Conservation (phyloP, 352 stramenopile genomes). For the Lagenidium sp. region DNA sequence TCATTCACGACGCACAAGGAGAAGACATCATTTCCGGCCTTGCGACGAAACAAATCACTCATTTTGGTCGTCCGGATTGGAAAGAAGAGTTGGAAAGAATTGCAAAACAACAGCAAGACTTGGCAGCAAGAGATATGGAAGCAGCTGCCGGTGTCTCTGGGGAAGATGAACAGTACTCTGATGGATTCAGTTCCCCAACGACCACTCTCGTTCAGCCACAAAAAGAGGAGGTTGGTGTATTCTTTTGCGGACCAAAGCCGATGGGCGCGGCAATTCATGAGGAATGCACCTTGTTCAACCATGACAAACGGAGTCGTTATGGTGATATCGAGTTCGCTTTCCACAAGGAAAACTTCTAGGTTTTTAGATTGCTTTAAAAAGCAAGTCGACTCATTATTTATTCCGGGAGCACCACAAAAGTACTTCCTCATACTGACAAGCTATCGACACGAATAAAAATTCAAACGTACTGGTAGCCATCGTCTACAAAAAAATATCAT, state of each 20-base stretch:
- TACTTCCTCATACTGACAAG: too few relatives aligned
- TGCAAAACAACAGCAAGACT: constrained; percentile 1
- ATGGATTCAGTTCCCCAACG: too few relatives aligned
- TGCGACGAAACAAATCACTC: constrained; percentile 62
- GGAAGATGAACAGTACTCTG: too few relatives aligned
- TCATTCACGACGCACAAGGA: constrained; percentile 53
- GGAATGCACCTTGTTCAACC: constrained; percentile 47
- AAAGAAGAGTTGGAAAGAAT: constrained; percentile 52
- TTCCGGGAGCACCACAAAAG: too few relatives aligned
- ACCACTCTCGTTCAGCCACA: neutral
- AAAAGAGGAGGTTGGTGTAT: constrained; percentile 62
- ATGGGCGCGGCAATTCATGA: constrained; percentile 52
- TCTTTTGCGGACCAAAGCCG: constrained; percentile 61
- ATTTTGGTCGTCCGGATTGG: constrained; percentile 76
- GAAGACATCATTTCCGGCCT: constrained; percentile 66
- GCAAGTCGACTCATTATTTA: too few relatives aligned
- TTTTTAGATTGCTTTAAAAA: too few relatives aligned
- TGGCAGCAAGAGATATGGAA: too few relatives aligned
- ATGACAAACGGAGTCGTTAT: constrained; percentile 20
- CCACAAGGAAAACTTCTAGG: constrained; percentile 30
- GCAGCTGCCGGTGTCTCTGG: too few relatives aligned
- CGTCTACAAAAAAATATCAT: too few relatives aligned
- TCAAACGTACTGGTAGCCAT: too few relatives aligned
- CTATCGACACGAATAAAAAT: too few relatives aligned
- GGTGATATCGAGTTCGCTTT: constrained; percentile 53